phyloP scores from a whole-genome alignment of 129 eudicot species.

The Flaveria bidentis region DNA sequence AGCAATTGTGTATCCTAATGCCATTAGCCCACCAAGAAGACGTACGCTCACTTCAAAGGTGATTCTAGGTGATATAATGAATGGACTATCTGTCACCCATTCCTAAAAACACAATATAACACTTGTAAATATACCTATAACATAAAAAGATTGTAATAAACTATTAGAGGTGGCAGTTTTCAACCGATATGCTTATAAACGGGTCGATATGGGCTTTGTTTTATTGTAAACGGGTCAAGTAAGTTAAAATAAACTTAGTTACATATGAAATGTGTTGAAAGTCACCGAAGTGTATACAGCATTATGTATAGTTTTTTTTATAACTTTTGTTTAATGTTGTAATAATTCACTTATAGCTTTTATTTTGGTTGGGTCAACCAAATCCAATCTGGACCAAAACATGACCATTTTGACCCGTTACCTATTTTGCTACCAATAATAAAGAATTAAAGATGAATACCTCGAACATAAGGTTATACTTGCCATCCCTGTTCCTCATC shows the following conservation, averaged over 20 bases:
- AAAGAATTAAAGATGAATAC: slow-evolving; percentile 38
- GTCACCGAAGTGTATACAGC: not conserved
- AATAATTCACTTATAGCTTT: not conserved
- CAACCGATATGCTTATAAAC: not conserved
- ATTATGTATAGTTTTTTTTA: not conserved
- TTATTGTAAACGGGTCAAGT: not conserved
- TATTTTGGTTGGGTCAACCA: not conserved
- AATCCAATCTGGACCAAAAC: not conserved
- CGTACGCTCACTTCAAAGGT: slow-evolving; percentile 98
- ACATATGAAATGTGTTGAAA: not conserved
- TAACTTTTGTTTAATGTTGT: not conserved
- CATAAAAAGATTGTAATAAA: not conserved
- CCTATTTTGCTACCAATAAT: not conserved
- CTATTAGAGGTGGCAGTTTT: not conserved
- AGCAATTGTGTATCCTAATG: slow-evolving; percentile 96
- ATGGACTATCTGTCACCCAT: slow-evolving; percentile 96
- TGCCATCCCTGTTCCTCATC: slow-evolving; percentile 97
- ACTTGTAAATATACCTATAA: slow-evolving; percentile 1
- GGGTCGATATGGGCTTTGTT: not conserved
- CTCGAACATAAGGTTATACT: slow-evolving; percentile 97
- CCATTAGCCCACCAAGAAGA: slow-evolving; percentile 97
- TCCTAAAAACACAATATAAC: slow-evolving; percentile 54
- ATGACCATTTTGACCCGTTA: not conserved
- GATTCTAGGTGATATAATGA: slow-evolving; percentile 96
- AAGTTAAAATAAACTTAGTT: not conserved